Conservation (phyloP, 2,329 filamentous ascomycete genomes). For the Hawksworthiomyces lignivorus region DNA sequence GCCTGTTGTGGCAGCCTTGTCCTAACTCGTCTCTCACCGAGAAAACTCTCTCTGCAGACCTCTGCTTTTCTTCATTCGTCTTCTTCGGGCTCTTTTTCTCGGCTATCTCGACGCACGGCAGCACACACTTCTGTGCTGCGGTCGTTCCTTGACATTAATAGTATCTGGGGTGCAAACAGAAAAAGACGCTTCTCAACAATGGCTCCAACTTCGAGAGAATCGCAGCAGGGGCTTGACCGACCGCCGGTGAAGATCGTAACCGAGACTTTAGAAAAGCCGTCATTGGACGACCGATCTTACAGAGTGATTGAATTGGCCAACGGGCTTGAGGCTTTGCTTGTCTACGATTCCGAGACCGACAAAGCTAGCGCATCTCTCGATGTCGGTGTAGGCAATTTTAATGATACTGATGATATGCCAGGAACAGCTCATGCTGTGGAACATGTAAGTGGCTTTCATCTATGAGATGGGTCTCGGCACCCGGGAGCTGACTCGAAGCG, state of each 20-base stretch:
- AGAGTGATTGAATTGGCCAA: conserved; percentile 80
- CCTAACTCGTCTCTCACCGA: too few species aligned
- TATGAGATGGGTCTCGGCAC: background rate
- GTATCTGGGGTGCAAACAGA: too few species aligned
- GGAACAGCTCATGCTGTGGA: conserved; percentile 95
- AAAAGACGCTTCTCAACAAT: conserved; percentile 1
- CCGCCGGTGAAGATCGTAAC: conserved; percentile 41
- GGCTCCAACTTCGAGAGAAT: background rate
- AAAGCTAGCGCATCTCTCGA: conserved; percentile 94
- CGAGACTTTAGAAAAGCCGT: conserved; percentile 71
- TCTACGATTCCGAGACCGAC: conserved; percentile 91
- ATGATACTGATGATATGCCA: conserved; percentile 82
- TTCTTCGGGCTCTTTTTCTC: too few species aligned
- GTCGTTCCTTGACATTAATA: too few species aligned
- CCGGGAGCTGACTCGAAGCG: background rate
- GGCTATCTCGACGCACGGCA: too few species aligned
- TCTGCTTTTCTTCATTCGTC: too few species aligned
- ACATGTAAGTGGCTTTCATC: conserved; percentile 48
- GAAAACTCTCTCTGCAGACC: too few species aligned
- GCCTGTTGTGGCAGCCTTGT: too few species aligned
- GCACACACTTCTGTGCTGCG: too few species aligned
- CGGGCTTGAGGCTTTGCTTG: conserved; percentile 80
- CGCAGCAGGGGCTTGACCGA: too few species aligned
- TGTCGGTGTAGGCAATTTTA: conserved; percentile 93
- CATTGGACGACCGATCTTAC: conserved; percentile 79